These are phyloP conservation scores for Geranium brycei DNA, from an alignment of 345 rosid genomes.

Conservation along the genomic window DNA sequence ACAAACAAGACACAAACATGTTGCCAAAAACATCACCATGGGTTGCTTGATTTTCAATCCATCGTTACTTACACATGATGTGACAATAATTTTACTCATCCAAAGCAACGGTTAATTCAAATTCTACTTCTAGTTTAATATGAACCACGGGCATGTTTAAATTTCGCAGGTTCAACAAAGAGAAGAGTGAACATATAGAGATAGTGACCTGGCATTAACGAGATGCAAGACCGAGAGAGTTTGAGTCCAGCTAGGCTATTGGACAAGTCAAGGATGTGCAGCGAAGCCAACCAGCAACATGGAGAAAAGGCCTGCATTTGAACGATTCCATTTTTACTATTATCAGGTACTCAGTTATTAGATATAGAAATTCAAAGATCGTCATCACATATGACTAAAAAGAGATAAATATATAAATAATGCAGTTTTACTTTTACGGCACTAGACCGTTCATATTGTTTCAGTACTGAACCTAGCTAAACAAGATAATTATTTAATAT, in stretches of 20 bases:
- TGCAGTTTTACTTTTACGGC: not conserved
- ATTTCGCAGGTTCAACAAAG: not conserved
- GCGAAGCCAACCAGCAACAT: not conserved
- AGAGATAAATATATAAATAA: not conserved
- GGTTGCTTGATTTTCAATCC: too few species aligned
- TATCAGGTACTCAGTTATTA: not conserved
- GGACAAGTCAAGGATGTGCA: not conserved
- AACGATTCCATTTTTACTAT: not conserved
- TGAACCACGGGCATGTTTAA: too few species aligned
- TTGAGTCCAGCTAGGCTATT: not conserved
- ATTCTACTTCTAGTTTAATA: too few species aligned
- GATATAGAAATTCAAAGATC: not conserved
- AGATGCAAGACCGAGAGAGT: not conserved
- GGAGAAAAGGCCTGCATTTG: not conserved
- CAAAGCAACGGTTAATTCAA: too few species aligned
- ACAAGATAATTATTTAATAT: too few species aligned
- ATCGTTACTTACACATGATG: too few species aligned
- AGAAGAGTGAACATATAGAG: not conserved
- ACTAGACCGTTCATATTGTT: not conserved
- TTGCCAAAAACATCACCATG: too few species aligned
- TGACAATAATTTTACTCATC: too few species aligned
- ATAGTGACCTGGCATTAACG: not conserved
- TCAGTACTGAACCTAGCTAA: not conserved
- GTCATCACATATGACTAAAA: not conserved
- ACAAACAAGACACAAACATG: too few species aligned